A percentile compares a stretch with the other conserved stretches of the same genome.
phyloP scores from a whole-genome alignment of 2,329 filamentous ascomycete species.

The Xenoacremonium recifei region DNA sequence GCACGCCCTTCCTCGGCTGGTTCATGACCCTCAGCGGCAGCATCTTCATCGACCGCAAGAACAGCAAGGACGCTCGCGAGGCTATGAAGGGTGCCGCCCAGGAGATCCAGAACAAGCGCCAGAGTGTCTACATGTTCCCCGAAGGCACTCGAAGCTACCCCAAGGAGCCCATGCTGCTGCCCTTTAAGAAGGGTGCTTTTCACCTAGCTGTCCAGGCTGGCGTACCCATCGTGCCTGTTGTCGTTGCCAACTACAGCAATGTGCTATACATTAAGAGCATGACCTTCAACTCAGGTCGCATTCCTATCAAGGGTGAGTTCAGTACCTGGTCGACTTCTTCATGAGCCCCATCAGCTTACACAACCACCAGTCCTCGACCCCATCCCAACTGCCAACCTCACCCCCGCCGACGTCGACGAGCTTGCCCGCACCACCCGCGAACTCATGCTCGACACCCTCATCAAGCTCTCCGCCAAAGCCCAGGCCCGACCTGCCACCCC shows the following conservation, averaged over 20 bases:
- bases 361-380: constrained; percentile 66
- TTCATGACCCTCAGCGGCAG: constrained; percentile 87
- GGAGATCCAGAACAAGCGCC: constrained; percentile 70
- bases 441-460: constrained; percentile 69
- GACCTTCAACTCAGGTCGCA: constrained; percentile 65
- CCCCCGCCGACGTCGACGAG: constrained; percentile 72
- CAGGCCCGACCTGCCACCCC: constrained; percentile 38
- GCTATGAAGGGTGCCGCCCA: constrained; percentile 81
- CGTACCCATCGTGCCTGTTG: constrained; percentile 86
- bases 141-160: constrained; percentile 93
- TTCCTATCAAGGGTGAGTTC: constrained; percentile 71
- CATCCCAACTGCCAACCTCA: constrained; percentile 73
- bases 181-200: constrained; percentile 99
- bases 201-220: constrained; percentile 92
- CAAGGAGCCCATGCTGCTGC: constrained; percentile 74
- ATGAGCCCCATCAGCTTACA: not conserved
- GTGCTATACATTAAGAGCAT: constrained; percentile 63
- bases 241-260: constrained; percentile 77
- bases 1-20: constrained; percentile 84
- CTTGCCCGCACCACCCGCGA: constrained; percentile 68
- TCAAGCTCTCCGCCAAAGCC: constrained; percentile 51
- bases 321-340: not conserved
- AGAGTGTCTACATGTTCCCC: constrained; percentile 83
- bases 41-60: constrained; percentile 93
- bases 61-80: constrained; percentile 75